A percentile compares a stretch with the other conserved stretches of the same genome.
Conservation (phyloP, 164 flowering plant species). For the Vitis rupestris region DNA sequence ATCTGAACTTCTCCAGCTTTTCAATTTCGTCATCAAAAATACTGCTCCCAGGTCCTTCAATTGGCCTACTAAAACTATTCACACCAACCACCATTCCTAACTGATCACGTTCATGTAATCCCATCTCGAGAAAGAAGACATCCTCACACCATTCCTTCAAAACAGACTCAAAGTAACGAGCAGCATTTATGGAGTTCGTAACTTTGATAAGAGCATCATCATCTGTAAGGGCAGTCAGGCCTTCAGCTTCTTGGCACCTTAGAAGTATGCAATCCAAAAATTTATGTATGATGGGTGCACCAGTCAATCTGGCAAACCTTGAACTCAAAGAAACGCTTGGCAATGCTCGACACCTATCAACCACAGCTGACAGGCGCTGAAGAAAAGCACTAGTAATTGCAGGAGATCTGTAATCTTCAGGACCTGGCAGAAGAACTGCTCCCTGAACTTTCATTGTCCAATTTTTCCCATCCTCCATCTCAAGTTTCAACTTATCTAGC, state of each 20-base stretch:
- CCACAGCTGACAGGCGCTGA: constrained; percentile 46
- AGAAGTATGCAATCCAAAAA: constrained; percentile 54
- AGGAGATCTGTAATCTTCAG: constrained; percentile 70
- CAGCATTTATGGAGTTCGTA: constrained; percentile 67
- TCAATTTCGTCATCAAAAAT: constrained; percentile 59
- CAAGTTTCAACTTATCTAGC: constrained; percentile 59
- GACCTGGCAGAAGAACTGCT: constrained; percentile 35
- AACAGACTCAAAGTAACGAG: constrained; percentile 60
- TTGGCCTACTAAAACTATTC: not conserved
- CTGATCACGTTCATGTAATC: constrained; percentile 21
- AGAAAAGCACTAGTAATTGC: constrained; percentile 48
- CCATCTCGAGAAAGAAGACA: constrained; percentile 83
- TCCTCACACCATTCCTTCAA: constrained; percentile 84
- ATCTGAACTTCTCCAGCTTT: constrained; percentile 57
- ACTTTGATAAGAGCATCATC: constrained; percentile 76
- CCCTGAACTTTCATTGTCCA: constrained; percentile 64
- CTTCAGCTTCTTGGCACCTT: constrained; percentile 98
- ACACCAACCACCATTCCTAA: not conserved
- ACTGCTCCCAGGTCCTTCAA: constrained; percentile 29
- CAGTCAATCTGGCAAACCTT: constrained; percentile 65
- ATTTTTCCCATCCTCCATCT: constrained; percentile 59
- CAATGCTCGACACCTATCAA: constrained; percentile 74
- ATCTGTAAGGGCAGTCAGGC: constrained; percentile 81
- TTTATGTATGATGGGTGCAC: constrained; percentile 55
- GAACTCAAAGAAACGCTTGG: constrained; percentile 61